Evolutionary conservation across 1,284 basidiomycete species (phyloP).

Genomic region (Trichosporon inkin): DNA sequence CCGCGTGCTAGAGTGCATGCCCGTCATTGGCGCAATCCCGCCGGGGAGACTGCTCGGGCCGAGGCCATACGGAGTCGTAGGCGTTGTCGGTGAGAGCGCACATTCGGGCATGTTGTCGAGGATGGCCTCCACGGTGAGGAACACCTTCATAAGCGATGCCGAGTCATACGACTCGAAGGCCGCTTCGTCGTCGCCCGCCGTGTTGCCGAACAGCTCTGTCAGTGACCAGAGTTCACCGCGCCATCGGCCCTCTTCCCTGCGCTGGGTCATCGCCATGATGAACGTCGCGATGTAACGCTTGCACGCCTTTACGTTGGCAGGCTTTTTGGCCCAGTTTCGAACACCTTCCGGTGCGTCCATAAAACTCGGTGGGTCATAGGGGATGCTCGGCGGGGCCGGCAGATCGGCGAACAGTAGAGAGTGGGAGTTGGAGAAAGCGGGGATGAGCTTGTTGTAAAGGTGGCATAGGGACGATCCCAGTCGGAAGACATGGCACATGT

Average conservation of each 20-base stretch:
- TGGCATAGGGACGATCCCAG: constrained; percentile 90
- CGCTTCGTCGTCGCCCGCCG: constrained; percentile 61
- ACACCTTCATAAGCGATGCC: constrained; percentile 81
- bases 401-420: constrained; percentile 56
- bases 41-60: constrained; percentile 10
- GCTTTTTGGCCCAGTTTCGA: constrained; percentile 57
- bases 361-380: constrained; percentile 56
- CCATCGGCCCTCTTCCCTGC: constrained; percentile 52
- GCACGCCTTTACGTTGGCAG: constrained; percentile 75
- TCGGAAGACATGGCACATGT: constrained; percentile 89
- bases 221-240: constrained; percentile 58
- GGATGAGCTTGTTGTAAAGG: constrained; percentile 85
- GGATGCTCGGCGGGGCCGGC: constrained; percentile 38
- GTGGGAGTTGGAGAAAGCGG: constrained; percentile 56
- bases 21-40: constrained; percentile 17
- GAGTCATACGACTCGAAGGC: constrained; percentile 44
- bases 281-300: constrained; percentile 57
- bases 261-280: constrained; percentile 54
- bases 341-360: constrained; percentile 63
- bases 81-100: constrained; percentile 54
- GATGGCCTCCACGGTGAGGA: constrained; percentile 85
- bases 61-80: constrained; percentile 16
- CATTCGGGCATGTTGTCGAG: constrained; percentile 74
- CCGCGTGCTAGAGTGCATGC: constrained; percentile 13
- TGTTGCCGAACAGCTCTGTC: constrained; percentile 73